Evolutionary conservation across 805 yeast genomes (phyloP), one percentile per base, ranked within the genome.

Genomic region (Wilhelminamyces savonicus): DNA sequence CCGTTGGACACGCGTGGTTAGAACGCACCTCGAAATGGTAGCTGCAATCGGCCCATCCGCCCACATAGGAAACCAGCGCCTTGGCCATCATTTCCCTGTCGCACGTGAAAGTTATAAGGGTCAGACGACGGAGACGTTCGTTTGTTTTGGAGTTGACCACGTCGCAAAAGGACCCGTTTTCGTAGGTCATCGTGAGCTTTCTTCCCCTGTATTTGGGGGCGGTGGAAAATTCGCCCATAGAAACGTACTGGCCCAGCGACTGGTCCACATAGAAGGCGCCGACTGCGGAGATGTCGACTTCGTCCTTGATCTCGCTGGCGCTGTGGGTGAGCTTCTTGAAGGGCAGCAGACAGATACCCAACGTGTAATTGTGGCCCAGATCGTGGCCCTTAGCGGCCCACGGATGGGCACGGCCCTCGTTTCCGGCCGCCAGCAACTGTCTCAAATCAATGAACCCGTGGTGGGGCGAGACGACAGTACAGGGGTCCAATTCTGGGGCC

Each of bases 1-100:
- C 76, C 0, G 87, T 80, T 0, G 94, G 84, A 54, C 96, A 86
- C 0, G 94, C 95, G 56, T 79, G 82, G 24, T 83, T 76, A 3
- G 94, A 82, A 40, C 86, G 60, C 19, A 85, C 86, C 48, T 86
- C 95, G 52, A 86, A 86, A 47, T 80, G 73, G 52, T 83, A 86
- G 21, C 80, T 75, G 55, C 96, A 86, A 38, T 86, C 83, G 50
- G 84, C 73, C 24, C 74, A 47, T 5, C 76, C 75, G 2, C 92
- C 92, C 19, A 86, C 69, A 50, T 69, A 85, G 12, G 82, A 69
- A 1, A 85, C 62, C 21, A 74, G 64, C 0, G 88, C 92, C 36
- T 73, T 73, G 5, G 73, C 56, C 49, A 72, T 54, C 46, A 82
- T 73, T 29, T 82, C 90, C 36, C 83, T 67, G 53, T 85, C 95